These are phyloP conservation scores for Cajanus cajan DNA, from an alignment of 306 rosid species.

Conservation along the genomic window DNA sequence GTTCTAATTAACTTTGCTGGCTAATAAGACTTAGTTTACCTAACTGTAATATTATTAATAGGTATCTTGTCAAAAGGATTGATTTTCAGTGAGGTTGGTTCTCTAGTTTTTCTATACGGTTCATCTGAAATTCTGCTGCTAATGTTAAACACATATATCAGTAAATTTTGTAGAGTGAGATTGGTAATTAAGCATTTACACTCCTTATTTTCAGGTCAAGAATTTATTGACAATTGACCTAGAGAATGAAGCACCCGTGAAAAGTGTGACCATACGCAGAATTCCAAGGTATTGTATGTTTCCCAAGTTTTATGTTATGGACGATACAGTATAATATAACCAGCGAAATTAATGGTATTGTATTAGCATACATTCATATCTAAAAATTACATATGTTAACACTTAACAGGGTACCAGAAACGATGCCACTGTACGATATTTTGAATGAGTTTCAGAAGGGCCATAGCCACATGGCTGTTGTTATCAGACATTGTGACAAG, in stretches of 20 bases:
- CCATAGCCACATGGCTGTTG: conserved; percentile 97
- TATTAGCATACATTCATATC: background rate
- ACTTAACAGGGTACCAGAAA: conserved; percentile 69
- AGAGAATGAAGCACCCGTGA: conserved; percentile 72
- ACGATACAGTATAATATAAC: background rate
- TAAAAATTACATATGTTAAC: conserved; percentile 1
- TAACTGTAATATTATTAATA: too few relatives aligned
- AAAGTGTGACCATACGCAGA: conserved; percentile 80
- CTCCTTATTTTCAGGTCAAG: conserved; percentile 55
- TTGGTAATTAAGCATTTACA: background rate
- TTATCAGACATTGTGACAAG: conserved; percentile 49
- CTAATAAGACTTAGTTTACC: too few relatives aligned
- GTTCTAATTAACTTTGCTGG: too few relatives aligned
- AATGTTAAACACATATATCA: too few relatives aligned
- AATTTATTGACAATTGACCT: conserved; percentile 77
- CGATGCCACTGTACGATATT: conserved; percentile 80
- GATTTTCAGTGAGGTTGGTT: too few relatives aligned
- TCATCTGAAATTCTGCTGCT: too few relatives aligned
- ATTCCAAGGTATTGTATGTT: conserved; percentile 70
- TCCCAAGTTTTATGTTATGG: background rate
- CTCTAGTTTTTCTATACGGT: too few relatives aligned
- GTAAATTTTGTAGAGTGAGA: too few relatives aligned
- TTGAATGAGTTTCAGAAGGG: conserved; percentile 96
- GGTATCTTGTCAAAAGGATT: too few relatives aligned
- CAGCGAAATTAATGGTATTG: background rate